phyloP scores from a whole-genome alignment of 805 yeast species.

The Maudiozyma serrabonitensis region DNA sequence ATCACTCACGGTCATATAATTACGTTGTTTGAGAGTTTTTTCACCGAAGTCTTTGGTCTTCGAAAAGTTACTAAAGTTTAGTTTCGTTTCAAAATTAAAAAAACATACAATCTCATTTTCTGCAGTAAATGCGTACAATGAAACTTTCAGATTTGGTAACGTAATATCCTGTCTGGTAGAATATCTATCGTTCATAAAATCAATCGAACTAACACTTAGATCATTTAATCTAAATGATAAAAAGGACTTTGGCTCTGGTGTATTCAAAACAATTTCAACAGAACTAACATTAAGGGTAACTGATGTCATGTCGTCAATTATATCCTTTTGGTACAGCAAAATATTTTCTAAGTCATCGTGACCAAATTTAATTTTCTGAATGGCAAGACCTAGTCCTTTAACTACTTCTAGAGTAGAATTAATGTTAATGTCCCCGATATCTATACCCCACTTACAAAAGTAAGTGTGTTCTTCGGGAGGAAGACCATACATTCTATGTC shows the following conservation, averaged over 20 bases:
- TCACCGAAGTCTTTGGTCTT: constrained; percentile 38
- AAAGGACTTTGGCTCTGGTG: constrained; percentile 21
- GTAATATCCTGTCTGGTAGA: constrained; percentile 43
- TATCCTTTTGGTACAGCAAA: constrained; percentile 45
- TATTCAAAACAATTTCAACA: constrained; percentile 35
- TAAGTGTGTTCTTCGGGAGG: constrained; percentile 87
- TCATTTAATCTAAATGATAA: constrained; percentile 19
- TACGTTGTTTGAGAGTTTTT: constrained; percentile 45
- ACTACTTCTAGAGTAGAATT: constrained; percentile 42
- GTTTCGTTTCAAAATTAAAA: constrained; percentile 45
- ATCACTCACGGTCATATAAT: constrained; percentile 62
- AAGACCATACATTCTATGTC: constrained; percentile 86
- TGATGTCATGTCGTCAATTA: constrained; percentile 59
- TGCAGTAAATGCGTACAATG: constrained; percentile 15
- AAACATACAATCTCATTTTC: constrained; percentile 19
- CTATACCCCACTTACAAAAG: constrained; percentile 83
- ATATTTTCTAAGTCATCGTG: constrained; percentile 71
- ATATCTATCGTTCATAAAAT: constrained; percentile 59
- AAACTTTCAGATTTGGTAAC: constrained; percentile 38
- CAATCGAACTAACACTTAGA: constrained; percentile 43
- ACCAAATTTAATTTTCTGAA: constrained; percentile 48
- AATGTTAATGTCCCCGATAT: constrained; percentile 47
- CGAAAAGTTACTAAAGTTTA: constrained; percentile 50
- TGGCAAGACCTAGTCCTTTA: constrained; percentile 34
- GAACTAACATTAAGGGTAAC: constrained; percentile 46